Evolutionary conservation across 2,329 filamentous ascomycete genomes (phyloP).

Genomic region (Paramyrothecium roridum): DNA sequence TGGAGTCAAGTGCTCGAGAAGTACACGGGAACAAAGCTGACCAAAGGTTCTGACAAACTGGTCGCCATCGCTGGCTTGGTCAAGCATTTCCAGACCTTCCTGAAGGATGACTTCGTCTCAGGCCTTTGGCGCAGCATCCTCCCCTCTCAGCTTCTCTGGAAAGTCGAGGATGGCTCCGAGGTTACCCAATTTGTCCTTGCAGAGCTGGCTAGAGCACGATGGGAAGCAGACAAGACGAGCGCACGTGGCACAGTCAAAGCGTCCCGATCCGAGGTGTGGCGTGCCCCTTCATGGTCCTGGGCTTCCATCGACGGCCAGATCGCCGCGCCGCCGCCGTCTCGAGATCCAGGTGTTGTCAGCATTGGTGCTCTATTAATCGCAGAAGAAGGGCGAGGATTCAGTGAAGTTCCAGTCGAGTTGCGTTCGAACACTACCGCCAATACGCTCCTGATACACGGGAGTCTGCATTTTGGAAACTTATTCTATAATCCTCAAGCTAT

Average conservation of each 20-base stretch:
- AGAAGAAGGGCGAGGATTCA: too few relatives aligned
- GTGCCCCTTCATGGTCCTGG: not conserved
- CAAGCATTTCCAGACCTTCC: not conserved
- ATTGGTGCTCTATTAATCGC: too few relatives aligned
- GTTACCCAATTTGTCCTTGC: not conserved
- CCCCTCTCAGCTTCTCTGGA: not conserved
- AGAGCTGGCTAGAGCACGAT: not conserved
- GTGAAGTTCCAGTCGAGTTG: too few relatives aligned
- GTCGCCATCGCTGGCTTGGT: not conserved
- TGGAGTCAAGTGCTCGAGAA: not conserved
- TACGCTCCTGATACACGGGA: not conserved
- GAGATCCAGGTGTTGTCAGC: not conserved
- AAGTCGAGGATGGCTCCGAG: not conserved
- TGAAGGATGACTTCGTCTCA: not conserved
- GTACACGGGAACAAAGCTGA: not conserved
- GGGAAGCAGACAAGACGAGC: not conserved
- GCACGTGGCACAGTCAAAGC: not conserved
- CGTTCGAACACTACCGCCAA: too few relatives aligned
- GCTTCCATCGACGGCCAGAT: not conserved
- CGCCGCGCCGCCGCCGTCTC: not conserved
- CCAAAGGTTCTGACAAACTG: not conserved
- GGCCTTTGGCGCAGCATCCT: not conserved
- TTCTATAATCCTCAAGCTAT: not conserved
- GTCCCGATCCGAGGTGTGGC: not conserved
- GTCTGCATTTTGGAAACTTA: not conserved